Evolutionary conservation across 192 early-diverging fungal species (phyloP), one percentile per base, ranked within the genome.

Genomic region (Umbelopsis sp.): DNA sequence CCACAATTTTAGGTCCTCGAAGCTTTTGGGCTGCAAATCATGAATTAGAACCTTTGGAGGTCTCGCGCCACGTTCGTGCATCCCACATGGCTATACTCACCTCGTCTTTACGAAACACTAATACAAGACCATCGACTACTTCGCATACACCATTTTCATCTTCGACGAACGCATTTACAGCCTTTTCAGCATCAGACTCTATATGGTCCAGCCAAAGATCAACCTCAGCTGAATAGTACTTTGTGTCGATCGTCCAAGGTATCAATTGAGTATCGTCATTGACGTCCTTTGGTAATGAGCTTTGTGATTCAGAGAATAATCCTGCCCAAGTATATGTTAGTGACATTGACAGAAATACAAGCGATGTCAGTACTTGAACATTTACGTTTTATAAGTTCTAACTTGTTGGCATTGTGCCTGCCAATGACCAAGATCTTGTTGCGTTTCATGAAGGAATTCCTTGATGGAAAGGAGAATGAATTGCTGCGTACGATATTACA

Each of bases 171-270:
- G 70, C 77, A 12, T 77, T 71, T 66, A 81, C 74, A 16, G 73
- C 72, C 65, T 83, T 68, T 24, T 73, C 68, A 29, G 34, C 62
- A 25, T 75, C 68, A 5, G 72, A 77, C 25, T 70, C 24, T 1
- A 73, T 59, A 29, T 43, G 47, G 66, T 92, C 89, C 25, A 91
- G 65, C 89, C 89, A 90, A 78, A 90, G 84, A 43, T 81, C 84
- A 5, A 91, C 81, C 8, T 85, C 52, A 14, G 90, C 89, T 4
- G 80, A 82, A 71, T 91, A 92, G 76, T 92, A 92, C 59, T 90
- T 91, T 32, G 86, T 92, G 22, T 84, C 74, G 36, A 92, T 81
- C 1, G 65, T 81, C 78, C 83, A 86, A 25, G 88, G 88, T 50
- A 85, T 77, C 68, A 53, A 50, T 49, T 71, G 32, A 38, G 44